Conservation (phyloP, 148 eudicot species). For the Amaranthus hypochondriacus region DNA sequence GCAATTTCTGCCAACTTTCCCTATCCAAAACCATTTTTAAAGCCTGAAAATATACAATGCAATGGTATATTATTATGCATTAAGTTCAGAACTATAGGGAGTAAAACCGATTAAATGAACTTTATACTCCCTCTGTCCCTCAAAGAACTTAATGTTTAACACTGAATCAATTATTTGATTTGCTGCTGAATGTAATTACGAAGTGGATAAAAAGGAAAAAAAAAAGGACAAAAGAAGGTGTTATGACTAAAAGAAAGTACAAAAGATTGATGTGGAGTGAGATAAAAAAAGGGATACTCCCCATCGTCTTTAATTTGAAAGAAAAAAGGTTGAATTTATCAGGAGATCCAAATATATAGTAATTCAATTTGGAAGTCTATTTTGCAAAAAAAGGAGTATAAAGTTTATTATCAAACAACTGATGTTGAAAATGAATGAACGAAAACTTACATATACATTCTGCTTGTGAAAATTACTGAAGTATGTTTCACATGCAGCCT, state of each 20-base stretch:
- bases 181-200: not conserved
- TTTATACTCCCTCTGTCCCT: not conserved
- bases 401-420: not conserved
- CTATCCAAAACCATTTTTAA: slow-evolving; percentile 89
- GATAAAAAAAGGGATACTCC: not conserved
- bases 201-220: not conserved
- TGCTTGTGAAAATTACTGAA: slow-evolving; percentile 79
- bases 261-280: too few relatives aligned
- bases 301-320: too few relatives aligned
- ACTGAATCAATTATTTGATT: not conserved
- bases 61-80: not conserved
- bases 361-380: not conserved
- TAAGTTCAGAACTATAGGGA: slow-evolving; percentile 4
- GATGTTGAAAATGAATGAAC: not conserved
- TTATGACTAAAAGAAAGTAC: not conserved
- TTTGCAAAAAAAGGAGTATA: not conserved
- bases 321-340: too few relatives aligned
- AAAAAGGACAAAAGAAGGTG: not conserved
- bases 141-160: not conserved
- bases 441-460: slow-evolving; percentile 71
- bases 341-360: too few relatives aligned
- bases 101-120: not conserved
- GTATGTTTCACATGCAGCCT: slow-evolving; percentile 74
- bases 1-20: slow-evolving; percentile 82
- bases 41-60: slow-evolving; percentile 43